Evolutionary conservation across 371 early-diverging fungal species (phyloP).

Genomic region (Dichotomocladium elegans): DNA sequence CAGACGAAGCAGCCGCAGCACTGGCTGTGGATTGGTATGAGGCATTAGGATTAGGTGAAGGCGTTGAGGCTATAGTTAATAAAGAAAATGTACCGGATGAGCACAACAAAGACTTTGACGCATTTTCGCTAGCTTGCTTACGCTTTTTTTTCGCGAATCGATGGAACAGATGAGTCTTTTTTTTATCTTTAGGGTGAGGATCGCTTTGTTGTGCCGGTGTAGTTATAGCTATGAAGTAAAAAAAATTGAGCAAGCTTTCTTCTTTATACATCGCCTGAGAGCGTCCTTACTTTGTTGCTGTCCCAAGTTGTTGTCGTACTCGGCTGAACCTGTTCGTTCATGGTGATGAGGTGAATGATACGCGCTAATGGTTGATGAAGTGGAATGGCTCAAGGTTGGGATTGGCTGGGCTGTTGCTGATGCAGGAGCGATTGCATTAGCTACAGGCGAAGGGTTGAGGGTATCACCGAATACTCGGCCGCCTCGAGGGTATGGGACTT

Average conservation of each 20-base stretch:
- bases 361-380: not conserved
- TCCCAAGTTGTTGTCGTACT: not conserved
- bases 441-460: not conserved
- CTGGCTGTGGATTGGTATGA: not conserved
- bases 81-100: too few species aligned
- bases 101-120: too few species aligned
- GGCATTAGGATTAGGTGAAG: not conserved
- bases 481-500: constrained; percentile 8
- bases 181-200: too few species aligned
- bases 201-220: too few species aligned
- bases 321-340: not conserved
- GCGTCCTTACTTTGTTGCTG: not conserved
- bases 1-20: too few species aligned
- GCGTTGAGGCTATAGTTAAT: not conserved
- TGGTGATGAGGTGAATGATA: not conserved
- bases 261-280: too few species aligned
- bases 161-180: too few species aligned
- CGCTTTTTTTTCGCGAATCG: too few species aligned
- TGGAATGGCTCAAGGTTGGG: not conserved
- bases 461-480: constrained; percentile 6
- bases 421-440: not conserved
- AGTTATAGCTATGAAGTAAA: too few species aligned
- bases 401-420: not conserved
- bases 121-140: too few species aligned
- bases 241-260: too few species aligned